Conservation (phyloP, 2,329 filamentous ascomycete species). For the Cryoendolithus antarcticus region DNA sequence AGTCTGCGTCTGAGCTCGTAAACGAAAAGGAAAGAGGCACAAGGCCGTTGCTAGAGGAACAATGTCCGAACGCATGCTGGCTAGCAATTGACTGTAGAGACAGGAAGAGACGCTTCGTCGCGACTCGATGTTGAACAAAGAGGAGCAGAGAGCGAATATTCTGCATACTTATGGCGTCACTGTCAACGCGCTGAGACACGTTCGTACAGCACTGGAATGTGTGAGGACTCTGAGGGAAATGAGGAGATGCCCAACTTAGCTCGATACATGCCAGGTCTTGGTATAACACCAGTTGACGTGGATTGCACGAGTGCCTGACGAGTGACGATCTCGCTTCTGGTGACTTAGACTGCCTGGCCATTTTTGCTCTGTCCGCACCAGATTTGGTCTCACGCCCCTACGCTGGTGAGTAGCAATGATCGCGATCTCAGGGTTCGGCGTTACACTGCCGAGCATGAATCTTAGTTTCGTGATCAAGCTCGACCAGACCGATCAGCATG, state of each 20-base stretch:
- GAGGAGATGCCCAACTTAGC: conserved; percentile 1
- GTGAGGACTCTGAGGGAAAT: conserved; percentile 3
- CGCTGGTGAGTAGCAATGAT: too few relatives aligned
- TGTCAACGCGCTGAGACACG: conserved; percentile 1
- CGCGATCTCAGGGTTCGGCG: too few relatives aligned
- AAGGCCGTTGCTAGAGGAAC: background rate
- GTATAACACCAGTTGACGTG: conserved; percentile 1
- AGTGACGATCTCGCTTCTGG: background rate
- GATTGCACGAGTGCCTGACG: background rate
- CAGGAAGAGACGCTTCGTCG: background rate
- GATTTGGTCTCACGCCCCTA: too few relatives aligned
- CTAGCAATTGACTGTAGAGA: background rate
- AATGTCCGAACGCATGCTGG: too few relatives aligned
- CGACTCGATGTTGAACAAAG: background rate
- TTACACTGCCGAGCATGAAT: too few relatives aligned
- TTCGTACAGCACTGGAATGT: conserved; percentile 3
- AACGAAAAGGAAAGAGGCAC: background rate
- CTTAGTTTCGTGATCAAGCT: too few relatives aligned
- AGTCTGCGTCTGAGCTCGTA: conserved; percentile 1
- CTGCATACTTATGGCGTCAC: conserved; percentile 1
- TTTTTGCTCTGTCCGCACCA: too few relatives aligned
- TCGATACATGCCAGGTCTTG: conserved; percentile 1
- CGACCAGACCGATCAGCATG: too few relatives aligned
- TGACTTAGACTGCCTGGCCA: background rate
- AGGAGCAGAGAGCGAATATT: background rate